Base-by-base conservation (phyloP, 2,329 filamentous ascomycete genomes). In the Camptophora hylomeconis region DNA sequence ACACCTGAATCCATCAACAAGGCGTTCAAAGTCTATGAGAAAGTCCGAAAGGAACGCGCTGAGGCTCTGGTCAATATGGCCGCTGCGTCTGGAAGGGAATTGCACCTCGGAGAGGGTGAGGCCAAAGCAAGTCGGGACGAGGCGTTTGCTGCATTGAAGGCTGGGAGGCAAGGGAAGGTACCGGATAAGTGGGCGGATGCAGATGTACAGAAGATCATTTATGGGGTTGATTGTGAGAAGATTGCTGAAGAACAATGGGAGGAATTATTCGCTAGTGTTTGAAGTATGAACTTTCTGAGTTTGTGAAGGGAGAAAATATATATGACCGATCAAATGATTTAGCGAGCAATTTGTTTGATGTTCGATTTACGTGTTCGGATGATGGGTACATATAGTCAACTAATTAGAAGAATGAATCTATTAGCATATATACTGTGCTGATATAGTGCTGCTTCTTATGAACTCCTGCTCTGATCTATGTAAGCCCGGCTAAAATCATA, bases 151-250 rank as follows among this genome's bases (percentile, higher is more conserved):
- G 63, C 64, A 30, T 57, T 67, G 36, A 61, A 57, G 38, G 46
- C 56, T 41, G 65, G 61, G 45, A 60, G 61, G 2, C 60, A 58
- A 12, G 54, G 55, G 6, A 54, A 55, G 7, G 61, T 74, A 17
- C 69, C 70, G 7, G 74, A 79, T 53, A 78, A 76, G 56, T 79
- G 75, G 75, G 72, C 72, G 3, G 75, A 75, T 49, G 71, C 72
- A 7, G 73, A 78, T 44, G 70, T 78, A 22, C 74, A 79, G 52
- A 63, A 66, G 50, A 67, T 68, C 61, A 69, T 78, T 36, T 78
- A 78, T 50, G 64, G 66, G 7, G 62, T 73, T 44, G 72, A 78
- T 50, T 74, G 71, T 45, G 60, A 69, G 27, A 52, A 59, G 43
- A 63, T 70, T 31, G 63, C 70, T 0, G 50, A 52, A 27, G 64